These are phyloP conservation scores for Suillus discolor DNA, from an alignment of 768 basidiomycete species.

Conservation along the genomic window DNA sequence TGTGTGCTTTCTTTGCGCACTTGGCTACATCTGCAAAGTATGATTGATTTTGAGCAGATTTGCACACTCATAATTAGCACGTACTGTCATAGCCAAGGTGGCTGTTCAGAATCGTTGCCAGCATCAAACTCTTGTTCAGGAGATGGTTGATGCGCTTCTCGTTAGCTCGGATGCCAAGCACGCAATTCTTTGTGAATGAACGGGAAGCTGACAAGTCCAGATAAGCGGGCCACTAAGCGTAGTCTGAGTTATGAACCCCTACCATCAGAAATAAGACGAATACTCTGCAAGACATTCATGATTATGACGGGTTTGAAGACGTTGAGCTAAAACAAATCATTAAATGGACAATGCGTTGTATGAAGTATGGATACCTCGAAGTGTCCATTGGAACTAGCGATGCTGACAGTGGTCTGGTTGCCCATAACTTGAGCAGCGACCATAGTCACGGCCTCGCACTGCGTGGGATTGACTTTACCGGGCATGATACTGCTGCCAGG, in stretches of 20 bases:
- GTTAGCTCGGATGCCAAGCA: conserved; percentile 95
- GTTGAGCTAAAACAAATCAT: conserved; percentile 66
- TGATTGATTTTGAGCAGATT: conserved; percentile 5
- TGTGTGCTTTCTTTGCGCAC: conserved; percentile 99
- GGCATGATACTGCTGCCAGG: conserved; percentile 99
- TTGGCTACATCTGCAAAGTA: conserved; percentile 83
- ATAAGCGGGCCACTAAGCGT: conserved; percentile 9
- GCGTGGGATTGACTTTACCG: conserved; percentile 99
- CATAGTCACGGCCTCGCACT: conserved; percentile 99
- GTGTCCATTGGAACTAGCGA: conserved; percentile 94
- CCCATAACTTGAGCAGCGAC: conserved; percentile 98
- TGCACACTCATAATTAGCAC: conserved; percentile 32
- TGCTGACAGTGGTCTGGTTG: conserved; percentile 89
- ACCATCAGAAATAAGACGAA: conserved; percentile 93
- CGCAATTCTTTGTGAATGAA: conserved; percentile 96
- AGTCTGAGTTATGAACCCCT: conserved; percentile 22
- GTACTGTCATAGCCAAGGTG: conserved; percentile 96
- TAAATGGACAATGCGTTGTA: conserved; percentile 9
- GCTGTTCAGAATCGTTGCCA: conserved; percentile 96
- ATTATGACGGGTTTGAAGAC: conserved; percentile 99
- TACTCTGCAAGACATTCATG: conserved; percentile 96
- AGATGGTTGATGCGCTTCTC: conserved; percentile 89
- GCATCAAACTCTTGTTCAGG: conserved; percentile 94
- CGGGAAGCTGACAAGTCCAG: conserved; percentile 58
- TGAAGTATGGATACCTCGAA: conserved; percentile 71